Evolutionary conservation across 2,329 filamentous ascomycete species (phyloP), one percentile per base, ranked within the genome.

Genomic region (Talaromyces sp.): DNA sequence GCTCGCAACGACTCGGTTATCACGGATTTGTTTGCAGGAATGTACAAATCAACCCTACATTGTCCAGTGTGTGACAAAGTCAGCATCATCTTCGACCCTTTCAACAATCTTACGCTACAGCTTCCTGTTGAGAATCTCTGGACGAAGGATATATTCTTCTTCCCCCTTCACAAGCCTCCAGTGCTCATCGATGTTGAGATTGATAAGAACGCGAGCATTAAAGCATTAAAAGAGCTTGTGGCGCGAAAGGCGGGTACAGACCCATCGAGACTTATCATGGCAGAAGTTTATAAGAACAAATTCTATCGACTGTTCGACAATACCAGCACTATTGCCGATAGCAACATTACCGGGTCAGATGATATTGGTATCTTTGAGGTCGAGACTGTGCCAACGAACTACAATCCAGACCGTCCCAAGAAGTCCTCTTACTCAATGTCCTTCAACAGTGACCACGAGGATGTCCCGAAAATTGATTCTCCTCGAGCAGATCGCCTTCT

Each of bases 11-110:
- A 98, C 74, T 98, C 95, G 0, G 90, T 98, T 47, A 91, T 97
- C 69, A 94, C 92, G 65, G 95, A 99, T 74, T 84, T 99, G 11
- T 99, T 99, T 77, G 96, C 92, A 25, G 95, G 95, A 68, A 92
- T 98, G 85, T 99, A 98, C 85, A 97, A 98, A 81, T 98, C 96
- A 52, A 98, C 94, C 0, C 86, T 99, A 68, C 90, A 95, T 68
- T 99, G 95, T 74, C 95, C 95, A 0, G 86, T 85, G 8, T 99
- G 95, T 76, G 86, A 90, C 70, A 99, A 98, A 80, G 90, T 98
- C 78, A 97, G 93, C 85, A 97, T 99, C 72, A 98, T 95, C 0
- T 99, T 99, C 73, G 95, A 99, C 75, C 95, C 95, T 0, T 99
- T 96, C 83, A 97, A 93, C 77, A 95, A 96, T 69, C 81, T 99